Conservation (phyloP, 768 basidiomycete species). For the Trametes gibbosa region DNA sequence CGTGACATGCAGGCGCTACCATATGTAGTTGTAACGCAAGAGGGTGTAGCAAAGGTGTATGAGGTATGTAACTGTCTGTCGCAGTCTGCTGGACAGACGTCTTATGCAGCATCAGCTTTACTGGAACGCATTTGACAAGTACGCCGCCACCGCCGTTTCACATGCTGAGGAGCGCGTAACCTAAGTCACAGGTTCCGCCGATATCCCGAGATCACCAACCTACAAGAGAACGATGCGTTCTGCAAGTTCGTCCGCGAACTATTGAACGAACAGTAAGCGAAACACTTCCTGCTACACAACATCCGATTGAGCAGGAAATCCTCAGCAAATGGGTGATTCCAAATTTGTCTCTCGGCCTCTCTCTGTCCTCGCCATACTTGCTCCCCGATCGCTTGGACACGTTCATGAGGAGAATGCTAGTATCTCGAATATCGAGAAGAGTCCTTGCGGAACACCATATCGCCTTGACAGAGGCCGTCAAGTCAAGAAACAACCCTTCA, state of each 20-base stretch:
- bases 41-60: slow-evolving; percentile 79
- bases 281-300: background rate
- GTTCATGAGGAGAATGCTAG: slow-evolving; percentile 89
- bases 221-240: slow-evolving; percentile 76
- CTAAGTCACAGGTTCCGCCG: slow-evolving; percentile 38
- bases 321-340: slow-evolving; percentile 74
- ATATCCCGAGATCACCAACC: slow-evolving; percentile 67
- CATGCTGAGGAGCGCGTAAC: background rate
- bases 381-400: slow-evolving; percentile 77
- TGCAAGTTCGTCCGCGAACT: slow-evolving; percentile 66
- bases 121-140: slow-evolving; percentile 87
- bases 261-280: slow-evolving; percentile 71
- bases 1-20: slow-evolving; percentile 85
- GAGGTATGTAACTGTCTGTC: slow-evolving; percentile 48
- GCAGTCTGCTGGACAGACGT: background rate
- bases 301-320: slow-evolving; percentile 8
- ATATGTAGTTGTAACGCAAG: slow-evolving; percentile 83
- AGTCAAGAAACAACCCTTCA: background rate
- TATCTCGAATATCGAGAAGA: slow-evolving; percentile 85
- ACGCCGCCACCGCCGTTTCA: slow-evolving; percentile 15
- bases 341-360: slow-evolving; percentile 77
- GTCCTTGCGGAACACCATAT: slow-evolving; percentile 90
- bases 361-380: slow-evolving; percentile 79
- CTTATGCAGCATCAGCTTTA: slow-evolving; percentile 53
- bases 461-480: slow-evolving; percentile 64